A percentile compares a stretch with the other conserved stretches of the same genome.
Conservation (phyloP, 116 monocot genomes). For the Phalaenopsis hybrid region DNA sequence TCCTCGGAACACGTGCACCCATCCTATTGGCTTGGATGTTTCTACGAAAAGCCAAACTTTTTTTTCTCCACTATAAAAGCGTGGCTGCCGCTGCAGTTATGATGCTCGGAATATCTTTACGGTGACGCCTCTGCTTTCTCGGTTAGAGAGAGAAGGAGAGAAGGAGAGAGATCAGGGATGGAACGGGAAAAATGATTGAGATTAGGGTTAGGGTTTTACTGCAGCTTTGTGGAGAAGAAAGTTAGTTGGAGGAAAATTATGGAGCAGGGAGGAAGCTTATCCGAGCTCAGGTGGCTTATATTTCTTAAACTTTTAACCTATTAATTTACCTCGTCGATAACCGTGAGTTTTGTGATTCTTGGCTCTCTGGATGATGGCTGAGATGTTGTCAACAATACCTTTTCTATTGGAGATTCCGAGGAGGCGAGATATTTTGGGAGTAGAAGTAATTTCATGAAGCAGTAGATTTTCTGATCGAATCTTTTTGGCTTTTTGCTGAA, state of each 20-base stretch:
- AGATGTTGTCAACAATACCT: not conserved
- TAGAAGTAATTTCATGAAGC: not conserved
- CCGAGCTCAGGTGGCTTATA: constrained; percentile 1
- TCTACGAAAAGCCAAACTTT: not conserved
- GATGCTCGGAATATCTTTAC: constrained; percentile 10
- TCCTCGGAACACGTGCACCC: not conserved
- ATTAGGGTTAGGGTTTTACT: constrained; percentile 3
- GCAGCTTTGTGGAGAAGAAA: not conserved
- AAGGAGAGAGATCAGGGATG: not conserved
- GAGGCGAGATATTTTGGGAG: not conserved
- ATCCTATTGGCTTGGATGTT: not conserved
- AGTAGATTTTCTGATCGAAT: not conserved
- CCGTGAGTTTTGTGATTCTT: not conserved
- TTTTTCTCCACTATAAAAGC: constrained; percentile 1
- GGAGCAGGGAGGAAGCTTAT: constrained; percentile 4
- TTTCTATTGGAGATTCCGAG: constrained; percentile 1
- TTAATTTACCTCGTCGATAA: not conserved
- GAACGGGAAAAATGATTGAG: not conserved
- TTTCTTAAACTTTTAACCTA: not conserved
- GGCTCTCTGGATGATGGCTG: not conserved
- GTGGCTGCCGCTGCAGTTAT: not conserved
- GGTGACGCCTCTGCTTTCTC: constrained; percentile 6
- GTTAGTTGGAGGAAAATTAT: not conserved
- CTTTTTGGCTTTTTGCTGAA: not conserved
- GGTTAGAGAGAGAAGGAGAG: not conserved